A percentile compares a stretch with the other conserved stretches of the same genome.
phyloP scores from a whole-genome alignment of 331 rosid genomes.

The Dryas integrifolia region DNA sequence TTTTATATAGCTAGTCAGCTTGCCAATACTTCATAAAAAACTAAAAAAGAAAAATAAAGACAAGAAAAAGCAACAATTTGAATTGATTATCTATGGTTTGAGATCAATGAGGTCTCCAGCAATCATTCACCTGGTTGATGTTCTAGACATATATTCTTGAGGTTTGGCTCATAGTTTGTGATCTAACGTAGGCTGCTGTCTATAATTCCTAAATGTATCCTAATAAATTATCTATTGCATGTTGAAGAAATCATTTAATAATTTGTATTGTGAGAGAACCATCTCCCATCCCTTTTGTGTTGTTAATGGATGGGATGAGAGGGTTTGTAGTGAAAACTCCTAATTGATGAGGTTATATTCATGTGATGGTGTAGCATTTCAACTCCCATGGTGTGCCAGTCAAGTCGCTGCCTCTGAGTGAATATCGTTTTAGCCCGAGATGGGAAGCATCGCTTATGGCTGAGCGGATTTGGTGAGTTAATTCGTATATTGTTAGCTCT shows the following conservation, averaged over 20 bases:
- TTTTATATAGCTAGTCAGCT: no score
- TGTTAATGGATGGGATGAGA: neutral
- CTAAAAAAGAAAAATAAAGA: neutral
- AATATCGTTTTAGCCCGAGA: conserved; percentile 90
- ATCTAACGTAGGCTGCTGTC: no score
- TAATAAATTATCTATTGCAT: no score
- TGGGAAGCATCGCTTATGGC: conserved; percentile 74
- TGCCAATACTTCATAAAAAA: no score
- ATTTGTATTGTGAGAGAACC: no score
- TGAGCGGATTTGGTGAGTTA: conserved; percentile 66
- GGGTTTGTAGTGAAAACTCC: neutral
- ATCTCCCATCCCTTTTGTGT: no score
- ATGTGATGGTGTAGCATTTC: conserved; percentile 55
- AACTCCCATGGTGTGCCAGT: conserved; percentile 67
- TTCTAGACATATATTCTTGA: neutral
- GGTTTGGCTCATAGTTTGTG: neutral
- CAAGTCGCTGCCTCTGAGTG: conserved; percentile 49
- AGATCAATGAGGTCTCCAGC: no score
- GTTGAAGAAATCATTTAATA: no score
- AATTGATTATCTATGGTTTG: no score
- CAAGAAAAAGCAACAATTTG: neutral
- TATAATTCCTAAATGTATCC: no score
- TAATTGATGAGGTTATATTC: conserved; percentile 16
- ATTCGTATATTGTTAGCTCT: neutral
- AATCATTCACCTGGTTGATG: no score